Conservation (phyloP, 331 rosid species). For the Pyrus hybrid region DNA sequence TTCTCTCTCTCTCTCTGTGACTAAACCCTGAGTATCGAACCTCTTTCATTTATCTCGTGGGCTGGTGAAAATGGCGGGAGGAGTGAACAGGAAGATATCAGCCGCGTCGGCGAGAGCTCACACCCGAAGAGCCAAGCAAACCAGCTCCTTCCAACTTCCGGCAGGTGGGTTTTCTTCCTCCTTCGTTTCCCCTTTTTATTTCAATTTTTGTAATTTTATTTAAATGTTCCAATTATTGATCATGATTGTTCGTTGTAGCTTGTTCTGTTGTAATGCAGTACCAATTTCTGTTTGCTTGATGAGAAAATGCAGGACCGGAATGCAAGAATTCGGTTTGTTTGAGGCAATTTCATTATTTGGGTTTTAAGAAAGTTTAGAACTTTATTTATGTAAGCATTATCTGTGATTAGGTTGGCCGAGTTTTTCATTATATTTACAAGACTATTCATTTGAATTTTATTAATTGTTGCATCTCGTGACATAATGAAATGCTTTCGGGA, state of each 20-base stretch:
- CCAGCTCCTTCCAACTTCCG: conserved; percentile 31
- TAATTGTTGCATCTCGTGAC: too few species aligned
- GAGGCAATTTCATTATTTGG: neutral
- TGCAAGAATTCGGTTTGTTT: neutral
- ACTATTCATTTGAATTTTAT: neutral
- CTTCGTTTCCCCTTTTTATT: neutral
- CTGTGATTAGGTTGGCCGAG: neutral
- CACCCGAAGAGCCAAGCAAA: conserved; percentile 50
- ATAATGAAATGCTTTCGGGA: too few species aligned
- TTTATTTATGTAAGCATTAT: neutral
- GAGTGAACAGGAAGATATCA: conserved; percentile 51
- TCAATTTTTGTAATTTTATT: neutral
- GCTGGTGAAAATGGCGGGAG: conserved; percentile 44
- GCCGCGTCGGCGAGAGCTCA: conserved; percentile 82
- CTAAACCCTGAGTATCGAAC: neutral
- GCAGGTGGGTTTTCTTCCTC: conserved; percentile 34
- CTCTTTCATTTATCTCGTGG: neutral
- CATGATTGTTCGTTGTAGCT: neutral
- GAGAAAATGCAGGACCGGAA: neutral
- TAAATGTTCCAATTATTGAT: neutral
- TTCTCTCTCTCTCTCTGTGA: too few species aligned
- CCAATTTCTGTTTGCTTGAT: neutral
- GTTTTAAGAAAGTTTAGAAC: neutral
- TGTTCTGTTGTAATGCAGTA: neutral
- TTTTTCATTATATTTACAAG: neutral